Base-by-base conservation (phyloP, 2,329 filamentous ascomycete species). In the Microsporum canis region DNA sequence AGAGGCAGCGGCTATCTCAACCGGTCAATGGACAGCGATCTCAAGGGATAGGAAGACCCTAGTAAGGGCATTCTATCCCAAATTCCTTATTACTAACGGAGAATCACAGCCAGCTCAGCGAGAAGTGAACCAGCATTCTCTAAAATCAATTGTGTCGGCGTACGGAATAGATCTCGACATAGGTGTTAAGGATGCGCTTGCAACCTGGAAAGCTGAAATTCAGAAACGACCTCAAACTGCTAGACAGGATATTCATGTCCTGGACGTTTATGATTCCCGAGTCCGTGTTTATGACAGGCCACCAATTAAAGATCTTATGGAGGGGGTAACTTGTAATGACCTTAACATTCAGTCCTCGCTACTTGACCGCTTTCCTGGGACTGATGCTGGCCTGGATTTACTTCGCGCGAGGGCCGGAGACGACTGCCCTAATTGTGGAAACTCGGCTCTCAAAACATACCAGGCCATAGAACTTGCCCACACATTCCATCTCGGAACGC, bases 401-500 rank as follows among this genome's bases (percentile, higher is more conserved):
- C 76, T 90, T 5, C 82, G 82, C 62, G 82, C 87, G 17, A 77
- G 77, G 56, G 75, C 84, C 49, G 88, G 88, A 10, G 89, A 95
- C 68, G 67, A 73, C 8, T 99, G 94, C 68, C 84, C 88, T 0
- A 78, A 80, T 43, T 99, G 94, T 71, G 69, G 75, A 0, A 68
- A 78, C 0, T 88, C 88, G 0, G 77, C 72, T 1, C 77, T 97
- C 27, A 79, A 78, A 49, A 78, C 88, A 2, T 81, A 87, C 61
- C 86, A 82, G 64, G 89, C 91, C 5, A 86, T 97, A 57, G 94
- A 99, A 74, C 80, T 97, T 14, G 94, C 90, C 0, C 94, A 99
- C 73, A 97, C 94, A 0, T 99, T 99, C 75, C 86, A 95, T 72
- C 84, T 99, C 1, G 91, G 92, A 8, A 91, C 89, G 1, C 84